Percentiles rank a stretch among this genome's conserved stretches.
phyloP scores from a whole-genome alignment of 371 early-diverging fungal genomes.

The Lichtheimia ramosa region DNA sequence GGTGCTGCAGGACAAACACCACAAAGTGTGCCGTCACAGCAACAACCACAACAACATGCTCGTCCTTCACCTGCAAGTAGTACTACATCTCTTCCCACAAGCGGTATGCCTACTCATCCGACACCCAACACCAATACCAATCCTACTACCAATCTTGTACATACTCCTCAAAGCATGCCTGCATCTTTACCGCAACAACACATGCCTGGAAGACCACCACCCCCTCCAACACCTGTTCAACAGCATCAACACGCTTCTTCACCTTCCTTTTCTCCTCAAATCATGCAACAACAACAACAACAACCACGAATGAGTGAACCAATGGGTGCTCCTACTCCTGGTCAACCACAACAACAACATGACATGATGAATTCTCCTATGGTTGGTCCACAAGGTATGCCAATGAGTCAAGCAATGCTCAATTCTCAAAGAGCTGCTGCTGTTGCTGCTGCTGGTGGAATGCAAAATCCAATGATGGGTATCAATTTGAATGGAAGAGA shows the following conservation, averaged over 20 bases:
- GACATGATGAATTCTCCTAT: slow-evolving; percentile 47
- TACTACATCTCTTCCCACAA: slow-evolving; percentile 38
- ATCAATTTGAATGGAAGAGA: slow-evolving; percentile 27
- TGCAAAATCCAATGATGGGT: slow-evolving; percentile 15
- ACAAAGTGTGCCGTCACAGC: slow-evolving; percentile 17
- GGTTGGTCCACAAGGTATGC: slow-evolving; percentile 25
- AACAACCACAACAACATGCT: slow-evolving; percentile 19
- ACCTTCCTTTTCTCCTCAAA: slow-evolving; percentile 52
- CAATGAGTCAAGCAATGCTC: slow-evolving; percentile 25
- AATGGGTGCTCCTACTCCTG: no score
- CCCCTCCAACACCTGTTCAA: no score
- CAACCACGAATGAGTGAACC: neutral
- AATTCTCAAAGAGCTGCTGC: slow-evolving; percentile 6
- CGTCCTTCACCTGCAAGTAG: slow-evolving; percentile 45
- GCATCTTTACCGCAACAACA: slow-evolving; percentile 40
- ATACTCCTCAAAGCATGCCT: slow-evolving; percentile 53
- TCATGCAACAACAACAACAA: slow-evolving; percentile 32
- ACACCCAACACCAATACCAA: slow-evolving; percentile 41
- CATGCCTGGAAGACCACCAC: slow-evolving; percentile 30
- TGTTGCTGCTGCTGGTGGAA: slow-evolving; percentile 12
- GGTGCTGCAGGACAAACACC: slow-evolving; percentile 9
- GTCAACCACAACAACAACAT: slow-evolving; percentile 18
- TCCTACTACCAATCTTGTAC: slow-evolving; percentile 24
- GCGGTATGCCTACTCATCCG: slow-evolving; percentile 18
- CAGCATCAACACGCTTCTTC: slow-evolving; percentile 15